phyloP scores from a whole-genome alignment of 495 filamentous ascomycete genomes.

The Xylaria palmicola region DNA sequence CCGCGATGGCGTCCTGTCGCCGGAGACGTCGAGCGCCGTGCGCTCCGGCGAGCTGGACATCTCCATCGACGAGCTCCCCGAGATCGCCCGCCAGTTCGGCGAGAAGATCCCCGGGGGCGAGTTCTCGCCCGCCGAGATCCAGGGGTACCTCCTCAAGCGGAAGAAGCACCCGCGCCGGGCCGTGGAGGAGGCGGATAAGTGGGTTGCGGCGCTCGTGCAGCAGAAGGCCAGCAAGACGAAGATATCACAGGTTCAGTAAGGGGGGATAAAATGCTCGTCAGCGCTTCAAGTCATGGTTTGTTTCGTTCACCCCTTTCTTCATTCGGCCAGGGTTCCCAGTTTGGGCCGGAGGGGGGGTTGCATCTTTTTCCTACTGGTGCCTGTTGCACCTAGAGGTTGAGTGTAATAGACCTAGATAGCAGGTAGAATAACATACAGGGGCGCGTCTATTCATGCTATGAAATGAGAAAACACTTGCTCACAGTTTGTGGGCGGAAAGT shows the following conservation, averaged over 20 bases:
- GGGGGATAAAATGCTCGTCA: no score
- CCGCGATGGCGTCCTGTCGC: background rate
- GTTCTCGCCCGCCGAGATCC: constrained; percentile 70
- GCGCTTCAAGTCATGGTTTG: no score
- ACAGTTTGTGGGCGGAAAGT: no score
- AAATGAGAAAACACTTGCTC: no score
- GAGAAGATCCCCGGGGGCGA: constrained; percentile 44
- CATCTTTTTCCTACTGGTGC: no score
- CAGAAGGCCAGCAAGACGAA: constrained; percentile 44
- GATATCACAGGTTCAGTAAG: constrained; percentile 16
- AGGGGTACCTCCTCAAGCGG: constrained; percentile 64
- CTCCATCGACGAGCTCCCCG: constrained; percentile 32
- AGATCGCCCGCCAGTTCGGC: constrained; percentile 47
- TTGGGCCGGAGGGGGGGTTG: no score
- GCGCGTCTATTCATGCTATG: no score
- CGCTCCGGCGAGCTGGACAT: constrained; percentile 18
- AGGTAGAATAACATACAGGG: no score
- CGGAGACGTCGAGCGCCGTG: background rate
- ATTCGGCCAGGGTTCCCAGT: no score
- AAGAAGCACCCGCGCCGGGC: constrained; percentile 62
- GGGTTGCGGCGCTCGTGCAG: constrained; percentile 51
- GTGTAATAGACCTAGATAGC: no score
- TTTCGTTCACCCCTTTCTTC: no score
- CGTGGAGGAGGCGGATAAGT: constrained; percentile 52
- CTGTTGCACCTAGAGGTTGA: no score